phyloP scores from a whole-genome alignment of 345 rosid genomes.

The Lepidium didymum region DNA sequence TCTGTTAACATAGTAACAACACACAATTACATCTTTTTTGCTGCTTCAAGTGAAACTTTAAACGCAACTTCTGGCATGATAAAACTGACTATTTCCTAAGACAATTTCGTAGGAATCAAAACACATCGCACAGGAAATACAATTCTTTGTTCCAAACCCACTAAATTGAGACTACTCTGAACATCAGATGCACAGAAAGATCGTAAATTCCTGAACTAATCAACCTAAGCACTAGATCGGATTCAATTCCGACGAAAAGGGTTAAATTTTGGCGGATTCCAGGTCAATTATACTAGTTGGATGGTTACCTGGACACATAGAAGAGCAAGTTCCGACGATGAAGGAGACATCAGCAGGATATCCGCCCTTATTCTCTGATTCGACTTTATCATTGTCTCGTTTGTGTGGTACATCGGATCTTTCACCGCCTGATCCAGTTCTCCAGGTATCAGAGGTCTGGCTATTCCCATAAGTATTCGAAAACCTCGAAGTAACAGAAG shows the following conservation, averaged over 20 bases:
- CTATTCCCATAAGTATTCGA: background rate
- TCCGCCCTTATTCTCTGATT: background rate
- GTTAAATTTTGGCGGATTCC: background rate
- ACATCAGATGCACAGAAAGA: background rate
- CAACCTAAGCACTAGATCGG: background rate
- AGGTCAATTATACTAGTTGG: background rate
- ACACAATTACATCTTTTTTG: background rate
- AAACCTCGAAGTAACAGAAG: background rate
- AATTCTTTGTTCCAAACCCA: background rate
- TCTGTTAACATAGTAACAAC: slow-evolving; percentile 29
- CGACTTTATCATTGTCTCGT: background rate
- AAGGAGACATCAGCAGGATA: slow-evolving; percentile 20
- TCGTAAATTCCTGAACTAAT: background rate
- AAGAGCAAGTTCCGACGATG: slow-evolving; percentile 70
- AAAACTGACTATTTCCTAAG: too few relatives aligned
- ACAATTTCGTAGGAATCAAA: background rate
- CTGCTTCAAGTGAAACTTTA: background rate
- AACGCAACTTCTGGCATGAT: background rate
- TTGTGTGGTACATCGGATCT: slow-evolving; percentile 13
- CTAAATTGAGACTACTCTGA: background rate
- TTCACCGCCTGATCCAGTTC: slow-evolving; percentile 12
- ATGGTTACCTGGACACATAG: slow-evolving; percentile 79
- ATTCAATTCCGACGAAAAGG: background rate
- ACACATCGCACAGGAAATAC: background rate
- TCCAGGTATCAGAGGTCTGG: background rate